phyloP scores from a whole-genome alignment of 140 eudicot species.

The Ambrosia hybrid region DNA sequence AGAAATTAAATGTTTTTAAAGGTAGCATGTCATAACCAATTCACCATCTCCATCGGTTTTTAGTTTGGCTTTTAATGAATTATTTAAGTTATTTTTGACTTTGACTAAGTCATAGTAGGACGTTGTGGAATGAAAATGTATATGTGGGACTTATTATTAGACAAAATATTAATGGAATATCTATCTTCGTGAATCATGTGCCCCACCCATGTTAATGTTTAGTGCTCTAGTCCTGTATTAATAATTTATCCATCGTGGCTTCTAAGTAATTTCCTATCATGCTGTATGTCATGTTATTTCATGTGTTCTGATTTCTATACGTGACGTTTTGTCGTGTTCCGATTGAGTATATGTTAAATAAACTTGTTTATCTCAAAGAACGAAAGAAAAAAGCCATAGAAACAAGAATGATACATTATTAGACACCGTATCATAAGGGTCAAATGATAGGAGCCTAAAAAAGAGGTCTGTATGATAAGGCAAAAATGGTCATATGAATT shows the following conservation, averaged over 20 bases:
- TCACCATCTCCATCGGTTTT: constrained; percentile 23
- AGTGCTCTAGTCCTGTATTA: constrained; percentile 19
- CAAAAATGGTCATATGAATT: too few relatives aligned
- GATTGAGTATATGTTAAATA: too few relatives aligned
- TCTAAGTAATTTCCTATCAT: constrained; percentile 15
- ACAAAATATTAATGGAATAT: constrained; percentile 12
- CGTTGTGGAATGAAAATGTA: constrained; percentile 22
- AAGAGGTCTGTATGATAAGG: too few relatives aligned
- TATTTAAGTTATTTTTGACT: constrained; percentile 34
- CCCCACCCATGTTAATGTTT: constrained; percentile 28
- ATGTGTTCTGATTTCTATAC: too few relatives aligned
- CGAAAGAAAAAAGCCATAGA: too few relatives aligned
- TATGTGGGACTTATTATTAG: constrained; percentile 22
- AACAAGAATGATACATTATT: too few relatives aligned
- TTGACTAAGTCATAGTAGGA: constrained; percentile 29
- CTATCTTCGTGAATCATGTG: constrained; percentile 24
- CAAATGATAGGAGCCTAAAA: too few relatives aligned
- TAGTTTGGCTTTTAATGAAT: constrained; percentile 3
- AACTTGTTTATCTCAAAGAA: too few relatives aligned
- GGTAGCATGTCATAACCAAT: constrained; percentile 11
- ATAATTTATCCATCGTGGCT: constrained; percentile 15
- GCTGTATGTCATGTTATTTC: background rate
- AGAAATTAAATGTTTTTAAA: background rate
- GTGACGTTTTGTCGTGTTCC: too few relatives aligned
- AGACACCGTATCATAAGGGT: too few relatives aligned